These are phyloP conservation scores for Chytridiales sp. DNA, from an alignment of 371 early-diverging fungal genomes.

Conservation along the genomic window DNA sequence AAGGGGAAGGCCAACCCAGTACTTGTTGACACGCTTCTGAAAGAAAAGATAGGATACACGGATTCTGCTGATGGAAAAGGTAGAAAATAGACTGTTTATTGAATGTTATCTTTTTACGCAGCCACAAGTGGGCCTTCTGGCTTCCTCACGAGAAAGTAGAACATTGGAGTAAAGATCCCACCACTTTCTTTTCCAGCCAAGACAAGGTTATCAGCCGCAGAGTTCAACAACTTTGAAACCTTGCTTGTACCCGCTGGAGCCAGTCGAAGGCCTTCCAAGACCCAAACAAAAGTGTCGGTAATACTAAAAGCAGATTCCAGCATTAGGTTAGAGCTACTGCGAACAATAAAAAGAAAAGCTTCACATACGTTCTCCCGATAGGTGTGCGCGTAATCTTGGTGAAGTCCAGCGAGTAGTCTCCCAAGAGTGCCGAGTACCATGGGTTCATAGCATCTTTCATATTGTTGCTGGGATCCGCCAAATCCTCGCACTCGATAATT, in stretches of 20 bases:
- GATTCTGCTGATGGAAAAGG: no score
- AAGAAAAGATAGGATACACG: constrained; percentile 47
- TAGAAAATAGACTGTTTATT: no score
- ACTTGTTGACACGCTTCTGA: constrained; percentile 55
- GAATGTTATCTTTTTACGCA: no score
- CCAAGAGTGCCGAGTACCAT: constrained; percentile 81
- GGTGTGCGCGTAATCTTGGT: constrained; percentile 37
- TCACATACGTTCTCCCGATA: constrained; percentile 59
- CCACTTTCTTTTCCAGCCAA: constrained; percentile 70
- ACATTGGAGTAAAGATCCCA: constrained; percentile 92
- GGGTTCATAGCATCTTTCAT: constrained; percentile 60
- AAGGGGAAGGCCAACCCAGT: constrained; percentile 73
- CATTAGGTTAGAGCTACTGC: no score
- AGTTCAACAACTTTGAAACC: constrained; percentile 74
- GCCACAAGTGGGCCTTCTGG: no score
- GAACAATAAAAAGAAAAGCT: constrained; percentile 51
- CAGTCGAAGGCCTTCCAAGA: constrained; percentile 75
- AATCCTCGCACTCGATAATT: constrained; percentile 64
- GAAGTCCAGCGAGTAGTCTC: constrained; percentile 32
- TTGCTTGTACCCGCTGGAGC: constrained; percentile 81
- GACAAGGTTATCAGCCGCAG: constrained; percentile 77
- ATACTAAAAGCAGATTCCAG: constrained; percentile 59
- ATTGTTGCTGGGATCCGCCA: constrained; percentile 57
- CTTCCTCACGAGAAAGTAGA: constrained; percentile 86
- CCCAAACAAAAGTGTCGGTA: constrained; percentile 59